Evolutionary conservation across 768 basidiomycete genomes (phyloP).

Genomic region (Lactifluus volemus): DNA sequence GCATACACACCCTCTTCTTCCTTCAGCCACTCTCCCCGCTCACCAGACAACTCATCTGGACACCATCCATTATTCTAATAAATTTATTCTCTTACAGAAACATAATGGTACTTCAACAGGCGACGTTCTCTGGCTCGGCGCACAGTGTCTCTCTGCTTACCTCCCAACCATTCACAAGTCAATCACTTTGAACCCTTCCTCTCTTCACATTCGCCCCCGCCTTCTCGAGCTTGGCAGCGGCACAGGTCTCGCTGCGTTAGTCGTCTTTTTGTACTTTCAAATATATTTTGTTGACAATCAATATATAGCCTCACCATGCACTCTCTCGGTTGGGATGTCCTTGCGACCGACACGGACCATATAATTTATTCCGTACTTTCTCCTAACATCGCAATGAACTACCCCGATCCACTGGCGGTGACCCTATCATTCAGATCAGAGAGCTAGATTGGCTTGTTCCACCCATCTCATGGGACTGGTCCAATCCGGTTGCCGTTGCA

Average conservation of each 20-base stretch:
- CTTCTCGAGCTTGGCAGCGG: too few species aligned
- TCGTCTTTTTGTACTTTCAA: background rate
- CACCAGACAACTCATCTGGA: conserved; percentile 43
- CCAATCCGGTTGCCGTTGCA: conserved; percentile 25
- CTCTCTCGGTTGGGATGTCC: conserved; percentile 45
- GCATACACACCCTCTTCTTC: background rate
- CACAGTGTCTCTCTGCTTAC: too few species aligned
- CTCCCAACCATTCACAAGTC: too few species aligned
- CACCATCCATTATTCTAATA: conserved; percentile 22
- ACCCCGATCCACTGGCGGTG: conserved; percentile 23
- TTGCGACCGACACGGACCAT: conserved; percentile 19
- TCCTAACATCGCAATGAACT: conserved; percentile 51
- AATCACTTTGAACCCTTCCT: too few species aligned
- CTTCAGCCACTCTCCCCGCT: conserved; percentile 34
- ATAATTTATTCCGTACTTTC: conserved; percentile 56
- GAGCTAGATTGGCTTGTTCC: conserved; percentile 63
- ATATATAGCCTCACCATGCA: conserved; percentile 26
- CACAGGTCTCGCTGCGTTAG: conserved; percentile 51
- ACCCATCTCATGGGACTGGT: conserved; percentile 50
- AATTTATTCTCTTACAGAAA: conserved; percentile 44
- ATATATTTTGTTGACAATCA: background rate
- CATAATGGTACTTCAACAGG: too few species aligned
- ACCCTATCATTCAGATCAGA: conserved; percentile 47
- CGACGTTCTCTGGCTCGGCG: too few species aligned
- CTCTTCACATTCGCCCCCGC: too few species aligned